These are phyloP conservation scores for Anastatica hierochuntica DNA, from an alignment of 345 rosid species.

Conservation along the genomic window DNA sequence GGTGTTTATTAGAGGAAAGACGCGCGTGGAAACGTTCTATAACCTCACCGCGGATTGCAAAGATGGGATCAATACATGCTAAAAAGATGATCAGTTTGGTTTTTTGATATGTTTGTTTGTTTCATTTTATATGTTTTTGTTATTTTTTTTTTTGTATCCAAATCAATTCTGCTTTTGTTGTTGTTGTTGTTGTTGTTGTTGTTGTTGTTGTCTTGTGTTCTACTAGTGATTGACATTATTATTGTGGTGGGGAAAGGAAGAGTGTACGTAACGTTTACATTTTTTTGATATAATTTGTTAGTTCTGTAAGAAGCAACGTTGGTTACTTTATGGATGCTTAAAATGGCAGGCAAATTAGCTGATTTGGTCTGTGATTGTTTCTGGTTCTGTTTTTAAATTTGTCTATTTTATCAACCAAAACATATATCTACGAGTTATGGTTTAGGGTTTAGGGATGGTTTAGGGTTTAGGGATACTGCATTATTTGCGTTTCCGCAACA, in stretches of 20 bases:
- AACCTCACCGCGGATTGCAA: constrained; percentile 83
- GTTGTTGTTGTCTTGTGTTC: constrained; percentile 8
- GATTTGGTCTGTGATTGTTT: too few species aligned
- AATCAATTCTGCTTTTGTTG: too few species aligned
- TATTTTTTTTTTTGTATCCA: constrained; percentile 6
- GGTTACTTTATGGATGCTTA: too few species aligned
- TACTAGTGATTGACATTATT: constrained; percentile 5
- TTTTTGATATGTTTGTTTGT: constrained; percentile 7
- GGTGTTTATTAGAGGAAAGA: constrained; percentile 66
- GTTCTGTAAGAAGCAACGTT: too few species aligned
- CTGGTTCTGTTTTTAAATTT: too few species aligned
- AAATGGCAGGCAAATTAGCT: too few species aligned
- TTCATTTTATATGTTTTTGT: constrained; percentile 5
- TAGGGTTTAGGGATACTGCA: too few species aligned
- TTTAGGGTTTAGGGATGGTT: too few species aligned
- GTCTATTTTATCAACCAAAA: too few species aligned
- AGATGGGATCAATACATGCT: constrained; percentile 85
- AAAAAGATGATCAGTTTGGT: constrained; percentile 22
- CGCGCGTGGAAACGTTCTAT: constrained; percentile 75
- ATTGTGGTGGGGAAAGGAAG: neutral
- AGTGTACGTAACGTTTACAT: constrained; percentile 10
- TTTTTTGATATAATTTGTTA: neutral
- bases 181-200: too few species aligned
- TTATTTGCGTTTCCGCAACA: too few species aligned
- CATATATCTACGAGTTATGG: too few species aligned